Evolutionary conservation across 345 rosid species (phyloP), one percentile per base, ranked within the genome.

Genomic region (Physaria fendleri): DNA sequence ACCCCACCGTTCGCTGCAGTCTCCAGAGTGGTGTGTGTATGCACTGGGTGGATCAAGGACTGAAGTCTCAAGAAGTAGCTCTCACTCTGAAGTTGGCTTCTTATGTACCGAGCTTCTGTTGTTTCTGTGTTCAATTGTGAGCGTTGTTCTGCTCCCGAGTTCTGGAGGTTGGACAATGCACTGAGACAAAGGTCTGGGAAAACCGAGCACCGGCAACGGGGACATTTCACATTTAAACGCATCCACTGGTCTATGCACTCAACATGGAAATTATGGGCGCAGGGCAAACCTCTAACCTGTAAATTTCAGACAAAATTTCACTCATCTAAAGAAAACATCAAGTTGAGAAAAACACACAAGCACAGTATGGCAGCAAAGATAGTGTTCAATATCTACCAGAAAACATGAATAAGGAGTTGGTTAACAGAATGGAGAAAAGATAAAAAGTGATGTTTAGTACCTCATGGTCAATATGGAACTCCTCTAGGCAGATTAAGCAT

Each of bases 241-340:
- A 94, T 85, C 99, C 99, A 94, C 80, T 87, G 80, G 5, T 90
- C 96, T 23, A 94, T 94, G 76, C 99, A 90, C 30, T 85, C 97
- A 16, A 94, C 93, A 61, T 94, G 97, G 77, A 94, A 94, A 73
- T 94, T 94, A 68, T 94, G 99, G 17, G 99, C 97, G 68, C 99
- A 90, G 13, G 99, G 99, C 70, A 94, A 78, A 53, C 97, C 99
- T 38, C 97, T 91, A 57, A 94, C 99, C 99, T 94, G 87, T 74
- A 18, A 23, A 20, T 41, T 55, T 33, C 34, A 69, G 32, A 30
- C 43, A 46, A 54, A 54, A 25, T 9, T 41, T 38, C 6, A 12
- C 38, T 54, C 45, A 18, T 43, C 10, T 17, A 20, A 18, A 49
- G 73, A 56, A 38, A 15, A 13, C 12, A 48, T 2, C 16, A 52